Conservation (phyloP, 345 rosid species). For the Dipteronia dyeriana region DNA sequence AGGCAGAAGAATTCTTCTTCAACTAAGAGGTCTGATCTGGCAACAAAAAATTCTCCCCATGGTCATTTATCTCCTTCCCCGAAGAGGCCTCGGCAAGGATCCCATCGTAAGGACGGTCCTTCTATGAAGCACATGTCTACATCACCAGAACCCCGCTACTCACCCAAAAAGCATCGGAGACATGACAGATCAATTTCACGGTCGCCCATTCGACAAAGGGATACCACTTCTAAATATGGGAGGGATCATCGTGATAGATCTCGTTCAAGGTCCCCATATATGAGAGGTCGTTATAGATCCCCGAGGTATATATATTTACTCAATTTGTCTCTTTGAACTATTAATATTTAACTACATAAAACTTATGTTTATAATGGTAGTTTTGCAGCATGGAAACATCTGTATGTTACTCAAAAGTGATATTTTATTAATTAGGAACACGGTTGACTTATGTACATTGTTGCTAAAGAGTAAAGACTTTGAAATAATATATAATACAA, state of each 20-base stretch:
- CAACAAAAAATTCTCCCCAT: background rate
- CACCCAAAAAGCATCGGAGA: constrained; percentile 17
- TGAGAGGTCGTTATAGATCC: constrained; percentile 17
- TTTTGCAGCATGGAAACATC: background rate
- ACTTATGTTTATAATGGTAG: background rate
- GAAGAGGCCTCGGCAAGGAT: constrained; percentile 7
- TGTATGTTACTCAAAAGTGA: background rate
- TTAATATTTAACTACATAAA: background rate
- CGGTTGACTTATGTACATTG: background rate
- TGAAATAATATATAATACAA: background rate
- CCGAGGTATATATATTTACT: constrained; percentile 17
- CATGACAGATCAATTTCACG: constrained; percentile 13
- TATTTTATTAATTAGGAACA: background rate
- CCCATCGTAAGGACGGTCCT: constrained; percentile 20
- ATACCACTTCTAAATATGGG: constrained; percentile 18
- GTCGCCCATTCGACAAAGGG: constrained; percentile 24
- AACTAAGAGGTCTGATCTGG: constrained; percentile 22
- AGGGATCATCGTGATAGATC: constrained; percentile 18
- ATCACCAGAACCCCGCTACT: constrained; percentile 12
- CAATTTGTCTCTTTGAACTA: background rate
- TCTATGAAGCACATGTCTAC: constrained; percentile 6
- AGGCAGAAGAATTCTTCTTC: constrained; percentile 13
- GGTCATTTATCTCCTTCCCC: constrained; percentile 16
- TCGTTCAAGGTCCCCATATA: constrained; percentile 26
- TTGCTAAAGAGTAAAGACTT: background rate